Base-by-base conservation (phyloP, 371 early-diverging fungal genomes). In the Caulochytrium protostelioides region DNA sequence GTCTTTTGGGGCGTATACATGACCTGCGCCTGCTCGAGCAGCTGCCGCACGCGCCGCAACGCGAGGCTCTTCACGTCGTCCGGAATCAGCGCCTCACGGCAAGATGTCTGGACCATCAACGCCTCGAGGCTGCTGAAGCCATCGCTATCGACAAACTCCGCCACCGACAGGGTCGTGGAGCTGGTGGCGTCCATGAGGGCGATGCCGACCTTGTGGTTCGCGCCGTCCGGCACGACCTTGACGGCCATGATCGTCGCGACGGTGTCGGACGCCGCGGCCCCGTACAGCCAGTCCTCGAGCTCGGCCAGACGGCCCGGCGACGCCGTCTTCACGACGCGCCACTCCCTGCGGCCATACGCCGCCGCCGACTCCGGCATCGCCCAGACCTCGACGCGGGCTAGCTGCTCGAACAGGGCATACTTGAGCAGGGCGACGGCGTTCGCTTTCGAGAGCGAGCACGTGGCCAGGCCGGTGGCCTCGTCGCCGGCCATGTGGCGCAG, bases 291-390 rank as follows among this genome's bases (percentile, higher is more conserved):
- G 37, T 91, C 90, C 44, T 94, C 90, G 12, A 94, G 65, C 22
- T 70, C 73, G 43, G 79, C 76, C 32, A 89, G 47, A 39, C 91
- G 86, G 14, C 94, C 94, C 2, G 94, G 94, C 1, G 91, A 87
- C 4, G 90, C 91, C 61, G 59, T 28, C 8, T 15, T 8, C 7
- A 32, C 4, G 15, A 22, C 20, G 8, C 28, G 28, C 5, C 23
- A 8, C 3, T 13, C n/a, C 28, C 28, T n/a, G n/a, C 13, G 28
- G 4, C 27, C 16, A n/a, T 12, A 17, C 9, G 19, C 12, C 3
- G 12, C 22, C 28, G 10, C 13, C 19, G 27, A 37, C 3, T 14
- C 32, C n/a, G 22, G 25, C 15, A 8, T 9, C 28, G 10, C 62
- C 83, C 84, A 86, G 15, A 94, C 82, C 49, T 91, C 87, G 6